Conservation (phyloP, 495 filamentous ascomycete genomes). For the Penicillium silybi region DNA sequence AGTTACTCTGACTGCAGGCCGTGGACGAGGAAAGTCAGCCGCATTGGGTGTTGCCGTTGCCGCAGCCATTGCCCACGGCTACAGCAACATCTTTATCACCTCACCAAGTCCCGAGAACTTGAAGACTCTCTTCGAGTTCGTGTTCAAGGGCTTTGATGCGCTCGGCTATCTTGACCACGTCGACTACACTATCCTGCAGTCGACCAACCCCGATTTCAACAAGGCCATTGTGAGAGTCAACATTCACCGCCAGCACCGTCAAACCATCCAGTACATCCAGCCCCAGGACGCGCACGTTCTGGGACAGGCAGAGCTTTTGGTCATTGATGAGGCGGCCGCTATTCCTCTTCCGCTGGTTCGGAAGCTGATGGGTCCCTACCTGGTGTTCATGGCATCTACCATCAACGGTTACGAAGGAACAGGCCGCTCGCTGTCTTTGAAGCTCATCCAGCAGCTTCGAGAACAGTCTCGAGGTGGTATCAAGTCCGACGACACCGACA, state of each 20-base stretch:
- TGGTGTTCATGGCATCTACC: slow-evolving; percentile 99
- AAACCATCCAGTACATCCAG: slow-evolving; percentile 98
- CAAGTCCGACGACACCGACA: slow-evolving; percentile 54
- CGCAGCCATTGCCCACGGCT: slow-evolving; percentile 90
- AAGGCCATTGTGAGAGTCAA: slow-evolving; percentile 98
- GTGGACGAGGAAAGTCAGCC: slow-evolving; percentile 96
- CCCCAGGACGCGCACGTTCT: slow-evolving; percentile 93
- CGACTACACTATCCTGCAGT: slow-evolving; percentile 98
- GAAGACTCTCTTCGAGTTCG: slow-evolving; percentile 96
- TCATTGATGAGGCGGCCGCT: slow-evolving; percentile 97
- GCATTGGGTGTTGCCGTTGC: slow-evolving; percentile 92
- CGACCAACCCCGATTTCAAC: slow-evolving; percentile 97
- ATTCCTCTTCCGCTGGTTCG: slow-evolving; percentile 90
- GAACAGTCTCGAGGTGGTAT: slow-evolving; percentile 73
- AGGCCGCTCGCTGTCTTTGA: slow-evolving; percentile 88
- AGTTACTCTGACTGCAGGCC: slow-evolving; percentile 86
- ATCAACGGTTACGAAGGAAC: slow-evolving; percentile 99
- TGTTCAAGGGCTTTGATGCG: slow-evolving; percentile 98
- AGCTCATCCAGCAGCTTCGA: slow-evolving; percentile 94
- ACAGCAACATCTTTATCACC: slow-evolving; percentile 99
- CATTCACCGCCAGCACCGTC: slow-evolving; percentile 89
- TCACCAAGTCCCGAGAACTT: slow-evolving; percentile 97
- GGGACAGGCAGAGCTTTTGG: slow-evolving; percentile 91
- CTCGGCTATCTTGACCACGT: slow-evolving; percentile 88
- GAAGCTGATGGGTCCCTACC: slow-evolving; percentile 95